Evolutionary conservation across 2,329 filamentous ascomycete species (phyloP).

Genomic region (Raffaelea deltoideospora): DNA sequence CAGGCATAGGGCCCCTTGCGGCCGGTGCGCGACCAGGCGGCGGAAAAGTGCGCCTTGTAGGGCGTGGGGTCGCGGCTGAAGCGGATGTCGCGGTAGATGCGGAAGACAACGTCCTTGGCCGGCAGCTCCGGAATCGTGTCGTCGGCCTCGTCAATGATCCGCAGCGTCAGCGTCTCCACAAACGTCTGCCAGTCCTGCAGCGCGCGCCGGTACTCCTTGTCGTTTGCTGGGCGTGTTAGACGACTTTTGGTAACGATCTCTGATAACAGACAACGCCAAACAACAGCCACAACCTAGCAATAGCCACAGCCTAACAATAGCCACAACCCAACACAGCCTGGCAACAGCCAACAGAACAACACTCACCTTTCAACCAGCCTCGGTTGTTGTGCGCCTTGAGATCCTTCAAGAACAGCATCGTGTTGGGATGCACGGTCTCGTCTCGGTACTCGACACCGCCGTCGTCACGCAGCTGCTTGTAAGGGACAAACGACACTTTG

Average conservation of each 20-base stretch:
- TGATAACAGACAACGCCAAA: too few relatives aligned
- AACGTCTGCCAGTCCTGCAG: conserved; percentile 73
- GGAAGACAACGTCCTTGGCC: conserved; percentile 71
- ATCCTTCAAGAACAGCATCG: conserved; percentile 40
- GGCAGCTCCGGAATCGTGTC: conserved; percentile 77
- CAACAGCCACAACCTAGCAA: too few relatives aligned
- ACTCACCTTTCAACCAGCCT: conserved; percentile 42
- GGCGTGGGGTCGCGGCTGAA: conserved; percentile 76
- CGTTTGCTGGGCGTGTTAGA: conserved; percentile 43
- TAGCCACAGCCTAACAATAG: too few relatives aligned
- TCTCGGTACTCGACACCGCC: conserved; percentile 34
- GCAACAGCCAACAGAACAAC: too few relatives aligned
- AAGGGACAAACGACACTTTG: conserved; percentile 24
- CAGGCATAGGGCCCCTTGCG: conserved; percentile 76
- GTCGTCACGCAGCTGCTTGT: conserved; percentile 23
- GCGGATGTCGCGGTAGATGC: conserved; percentile 74
- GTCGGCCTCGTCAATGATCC: conserved; percentile 51
- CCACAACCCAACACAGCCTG: too few relatives aligned
- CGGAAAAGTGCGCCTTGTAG: conserved; percentile 75
- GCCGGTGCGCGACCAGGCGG: conserved; percentile 75
- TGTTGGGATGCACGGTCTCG: conserved; percentile 39
- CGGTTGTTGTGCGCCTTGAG: conserved; percentile 45
- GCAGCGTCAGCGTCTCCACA: conserved; percentile 55
- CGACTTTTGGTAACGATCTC: too few relatives aligned
- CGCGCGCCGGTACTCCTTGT: conserved; percentile 62